Base-by-base conservation (phyloP, 2,329 filamentous ascomycete genomes). In the Beauveria medogensis region DNA sequence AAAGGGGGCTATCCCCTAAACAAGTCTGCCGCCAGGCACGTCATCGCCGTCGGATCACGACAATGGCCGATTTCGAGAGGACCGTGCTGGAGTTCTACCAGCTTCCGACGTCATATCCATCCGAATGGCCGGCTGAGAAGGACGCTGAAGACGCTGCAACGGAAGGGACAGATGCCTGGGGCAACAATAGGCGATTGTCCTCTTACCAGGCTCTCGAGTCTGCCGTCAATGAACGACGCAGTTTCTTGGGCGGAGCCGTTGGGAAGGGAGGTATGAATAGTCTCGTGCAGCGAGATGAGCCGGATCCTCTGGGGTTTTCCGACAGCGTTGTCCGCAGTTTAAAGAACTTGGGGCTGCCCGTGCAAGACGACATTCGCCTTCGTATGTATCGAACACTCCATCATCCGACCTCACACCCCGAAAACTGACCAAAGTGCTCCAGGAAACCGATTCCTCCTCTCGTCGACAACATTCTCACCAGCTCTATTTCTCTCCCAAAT, bases 391-490 rank as follows among this genome's bases (percentile, higher is more conserved):
- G 22, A 28, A 24, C 18, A 24, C 18, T 52, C 5, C 37, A 44
- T 26, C 46, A 26, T 3, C 20, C 12, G 10, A 10, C 24, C 9
- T 22, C 30, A 12, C 10, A 16, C 7, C 41, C 24, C 53, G 3
- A 3, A 37, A 37, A 37, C 34, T 37, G 22, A 26, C 50, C 18
- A 53, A 20, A 12, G 44, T n/a, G 2, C 37, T 2, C 54, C 70
- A 89, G 88, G 90, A 62, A 97, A 96, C 71, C 90, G 92, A 65
- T 99, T 97, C 74, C 83, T 99, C 60, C 84, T 99, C 24, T 97
- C 92, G 12, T 97, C 93, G 18, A 97, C 93, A 14, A 92, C 90
- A 55, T 99, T 99, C 77, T 96, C 92, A 0, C 94, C 94, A 2
- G 86, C 90, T 3, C 79, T 96, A 8, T 99, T 97, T 73, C 82